These are phyloP conservation scores for Apiospora pterosperma DNA, from an alignment of 2,329 filamentous ascomycete genomes.

Conservation along the genomic window DNA sequence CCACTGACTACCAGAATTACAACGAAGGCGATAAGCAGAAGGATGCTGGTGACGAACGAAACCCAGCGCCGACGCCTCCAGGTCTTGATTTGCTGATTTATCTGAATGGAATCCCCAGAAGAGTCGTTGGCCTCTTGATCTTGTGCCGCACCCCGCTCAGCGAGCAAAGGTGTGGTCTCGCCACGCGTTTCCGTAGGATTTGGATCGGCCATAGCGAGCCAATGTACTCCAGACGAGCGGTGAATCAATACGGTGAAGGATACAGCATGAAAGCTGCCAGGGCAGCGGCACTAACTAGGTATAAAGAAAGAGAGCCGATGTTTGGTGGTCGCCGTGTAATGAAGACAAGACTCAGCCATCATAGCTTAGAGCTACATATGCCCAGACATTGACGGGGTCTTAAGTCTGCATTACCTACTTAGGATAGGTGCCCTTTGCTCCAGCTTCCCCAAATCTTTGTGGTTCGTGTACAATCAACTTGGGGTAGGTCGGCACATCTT, in stretches of 20 bases:
- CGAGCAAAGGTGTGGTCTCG: background rate
- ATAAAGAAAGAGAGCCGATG: background rate
- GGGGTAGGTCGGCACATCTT: no score
- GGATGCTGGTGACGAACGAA: conserved; percentile 22
- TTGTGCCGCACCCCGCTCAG: background rate
- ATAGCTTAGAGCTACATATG: background rate
- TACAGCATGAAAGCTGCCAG: background rate
- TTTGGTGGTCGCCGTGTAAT: background rate
- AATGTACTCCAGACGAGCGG: background rate
- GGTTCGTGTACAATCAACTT: background rate
- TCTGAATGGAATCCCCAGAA: conserved; percentile 2
- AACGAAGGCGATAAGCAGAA: conserved; percentile 25
- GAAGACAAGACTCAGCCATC: background rate
- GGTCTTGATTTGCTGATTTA: conserved; percentile 17
- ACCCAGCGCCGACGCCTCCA: conserved; percentile 27
- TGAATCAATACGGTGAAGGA: background rate
- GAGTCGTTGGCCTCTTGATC: background rate
- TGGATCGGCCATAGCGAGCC: background rate
- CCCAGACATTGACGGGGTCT: no score
- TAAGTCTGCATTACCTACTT: no score
- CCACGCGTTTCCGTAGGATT: background rate
- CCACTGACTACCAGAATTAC: conserved; percentile 26
- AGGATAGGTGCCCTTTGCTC: no score
- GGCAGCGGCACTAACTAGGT: background rate
- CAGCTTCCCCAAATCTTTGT: background rate